A percentile compares a stretch with the other conserved stretches of the same genome.
Conservation (phyloP, 1,284 basidiomycete genomes). For the Ganoderma boninense region DNA sequence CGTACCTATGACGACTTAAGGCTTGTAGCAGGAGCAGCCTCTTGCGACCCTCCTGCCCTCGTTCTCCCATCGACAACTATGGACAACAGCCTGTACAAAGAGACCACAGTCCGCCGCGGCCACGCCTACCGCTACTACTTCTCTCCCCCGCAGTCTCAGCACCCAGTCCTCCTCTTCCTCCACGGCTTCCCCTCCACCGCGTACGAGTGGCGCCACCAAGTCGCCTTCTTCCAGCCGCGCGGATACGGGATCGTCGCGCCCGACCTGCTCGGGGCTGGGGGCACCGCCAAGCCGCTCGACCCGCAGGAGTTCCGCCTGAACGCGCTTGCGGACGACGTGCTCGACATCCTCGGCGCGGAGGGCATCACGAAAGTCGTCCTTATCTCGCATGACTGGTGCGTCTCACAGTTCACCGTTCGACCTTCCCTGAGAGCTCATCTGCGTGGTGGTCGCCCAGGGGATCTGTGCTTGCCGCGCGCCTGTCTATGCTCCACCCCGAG, state of each 20-base stretch:
- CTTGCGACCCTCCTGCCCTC: background rate
- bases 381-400: constrained; percentile 57
- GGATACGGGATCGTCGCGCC: constrained; percentile 60
- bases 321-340: constrained; percentile 49
- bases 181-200: constrained; percentile 29
- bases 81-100: constrained; percentile 19
- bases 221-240: constrained; percentile 45
- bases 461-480: constrained; percentile 42
- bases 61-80: constrained; percentile 2
- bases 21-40: background rate
- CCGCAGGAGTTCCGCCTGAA: constrained; percentile 47
- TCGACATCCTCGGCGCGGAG: constrained; percentile 54
- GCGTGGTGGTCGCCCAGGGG: constrained; percentile 44
- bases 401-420: background rate
- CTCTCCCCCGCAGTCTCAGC: constrained; percentile 12
- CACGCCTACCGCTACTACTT: constrained; percentile 25
- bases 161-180: constrained; percentile 24
- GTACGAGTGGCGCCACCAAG: constrained; percentile 20
- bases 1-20: background rate
- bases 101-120: constrained; percentile 12
- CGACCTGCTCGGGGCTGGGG: constrained; percentile 61
- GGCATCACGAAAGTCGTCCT: constrained; percentile 46
- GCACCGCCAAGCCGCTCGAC: constrained; percentile 56
- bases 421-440: too few relatives aligned
- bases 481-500: constrained; percentile 47